Conservation (phyloP, 495 filamentous ascomycete genomes). For the Podospora tetraspora region DNA sequence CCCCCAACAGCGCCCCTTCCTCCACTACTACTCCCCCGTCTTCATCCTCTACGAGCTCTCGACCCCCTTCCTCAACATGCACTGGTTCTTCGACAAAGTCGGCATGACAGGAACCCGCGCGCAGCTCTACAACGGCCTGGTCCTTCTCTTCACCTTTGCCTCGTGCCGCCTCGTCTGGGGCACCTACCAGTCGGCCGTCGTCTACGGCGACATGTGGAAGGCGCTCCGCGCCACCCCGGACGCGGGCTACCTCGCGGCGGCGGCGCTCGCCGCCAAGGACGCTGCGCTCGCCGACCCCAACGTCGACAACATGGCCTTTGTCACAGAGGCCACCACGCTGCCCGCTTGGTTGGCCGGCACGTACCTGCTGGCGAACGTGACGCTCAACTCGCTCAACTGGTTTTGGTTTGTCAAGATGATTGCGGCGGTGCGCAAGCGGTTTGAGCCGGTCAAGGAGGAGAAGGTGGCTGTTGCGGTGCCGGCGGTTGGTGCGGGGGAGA, state of each 20-base stretch:
- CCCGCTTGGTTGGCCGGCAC: conserved; percentile 74
- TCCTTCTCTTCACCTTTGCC: conserved; percentile 72
- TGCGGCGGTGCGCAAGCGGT: conserved; percentile 80
- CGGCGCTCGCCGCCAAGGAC: conserved; percentile 23
- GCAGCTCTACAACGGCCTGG: conserved; percentile 84
- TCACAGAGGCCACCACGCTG: conserved; percentile 45
- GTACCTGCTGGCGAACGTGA: conserved; percentile 72
- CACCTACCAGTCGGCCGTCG: conserved; percentile 68
- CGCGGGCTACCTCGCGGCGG: conserved; percentile 25
- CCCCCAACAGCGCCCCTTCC: conserved; percentile 69
- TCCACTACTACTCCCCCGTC: conserved; percentile 84
- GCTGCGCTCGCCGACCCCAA: conserved; percentile 20
- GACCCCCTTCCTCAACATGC: conserved; percentile 88
- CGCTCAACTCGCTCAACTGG: conserved; percentile 83
- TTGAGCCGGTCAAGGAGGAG: conserved; percentile 54
- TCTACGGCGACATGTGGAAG: conserved; percentile 76
- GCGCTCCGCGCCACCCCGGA: conserved; percentile 45
- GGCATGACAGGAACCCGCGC: conserved; percentile 76
- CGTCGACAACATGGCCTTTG: conserved; percentile 42
- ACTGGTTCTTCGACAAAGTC: conserved; percentile 99
- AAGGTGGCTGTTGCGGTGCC: neutral
- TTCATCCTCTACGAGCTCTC: conserved; percentile 99
- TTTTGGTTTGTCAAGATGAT: conserved; percentile 99
- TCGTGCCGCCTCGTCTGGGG: conserved; percentile 88
- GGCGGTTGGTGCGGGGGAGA: neutral